A percentile compares a stretch with the other conserved stretches of the same genome.
phyloP scores from a whole-genome alignment of 2,329 filamentous ascomycete species.

The Colletotrichum sp. region DNA sequence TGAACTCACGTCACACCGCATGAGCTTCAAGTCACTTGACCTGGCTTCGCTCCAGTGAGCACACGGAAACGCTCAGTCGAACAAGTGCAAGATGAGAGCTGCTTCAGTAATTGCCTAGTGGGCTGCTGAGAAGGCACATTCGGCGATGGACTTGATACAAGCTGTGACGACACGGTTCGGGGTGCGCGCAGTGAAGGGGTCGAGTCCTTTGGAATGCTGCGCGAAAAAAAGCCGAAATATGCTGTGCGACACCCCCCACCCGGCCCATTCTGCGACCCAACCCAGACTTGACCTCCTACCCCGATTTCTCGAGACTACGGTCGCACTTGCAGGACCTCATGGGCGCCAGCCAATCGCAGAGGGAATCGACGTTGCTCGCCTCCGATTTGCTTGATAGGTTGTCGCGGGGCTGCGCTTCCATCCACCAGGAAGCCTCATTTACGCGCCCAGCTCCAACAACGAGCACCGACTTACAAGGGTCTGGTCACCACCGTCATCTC shows the following conservation, averaged over 20 bases:
- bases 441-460: slow-evolving; percentile 48
- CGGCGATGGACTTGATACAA: neutral
- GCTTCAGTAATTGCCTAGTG: neutral
- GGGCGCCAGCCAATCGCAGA: slow-evolving; percentile 44
- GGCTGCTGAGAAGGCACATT: neutral
- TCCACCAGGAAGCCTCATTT: slow-evolving; percentile 55
- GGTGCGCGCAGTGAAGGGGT: slow-evolving; percentile 3
- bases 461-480: slow-evolving; percentile 43
- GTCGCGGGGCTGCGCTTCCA: slow-evolving; percentile 43
- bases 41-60: slow-evolving; percentile 40
- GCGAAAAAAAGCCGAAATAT: slow-evolving; percentile 18
- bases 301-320: slow-evolving; percentile 16
- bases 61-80: slow-evolving; percentile 28
- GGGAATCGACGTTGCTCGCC: slow-evolving; percentile 36
- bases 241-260: slow-evolving; percentile 17
- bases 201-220: neutral
- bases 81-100: slow-evolving; percentile 34
- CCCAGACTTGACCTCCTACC: slow-evolving; percentile 19
- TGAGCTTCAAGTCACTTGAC: slow-evolving; percentile 51
- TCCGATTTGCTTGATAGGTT: slow-evolving; percentile 52
- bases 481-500: slow-evolving; percentile 22
- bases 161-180: slow-evolving; percentile 3
- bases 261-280: slow-evolving; percentile 21
- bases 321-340: slow-evolving; percentile 8
- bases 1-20: slow-evolving; percentile 44